These are phyloP conservation scores for Gelatoporia subvermispora DNA, from an alignment of 768 basidiomycete genomes.

Conservation along the genomic window DNA sequence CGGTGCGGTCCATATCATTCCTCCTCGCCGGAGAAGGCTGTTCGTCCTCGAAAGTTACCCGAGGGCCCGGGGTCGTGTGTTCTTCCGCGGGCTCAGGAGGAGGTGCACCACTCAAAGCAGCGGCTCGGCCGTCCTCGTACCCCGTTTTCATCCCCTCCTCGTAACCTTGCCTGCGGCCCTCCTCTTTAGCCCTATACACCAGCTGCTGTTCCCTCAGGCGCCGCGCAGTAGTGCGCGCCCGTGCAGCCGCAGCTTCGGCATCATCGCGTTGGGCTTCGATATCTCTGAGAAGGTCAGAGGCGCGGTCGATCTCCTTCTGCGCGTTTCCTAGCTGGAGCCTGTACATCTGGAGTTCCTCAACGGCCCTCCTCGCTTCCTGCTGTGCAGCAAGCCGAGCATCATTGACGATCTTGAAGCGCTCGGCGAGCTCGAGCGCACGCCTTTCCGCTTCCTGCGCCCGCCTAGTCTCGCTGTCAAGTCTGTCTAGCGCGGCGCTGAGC, in stretches of 20 bases:
- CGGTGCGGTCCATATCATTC: neutral
- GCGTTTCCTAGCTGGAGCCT: slow-evolving; percentile 42
- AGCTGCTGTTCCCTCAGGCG: slow-evolving; percentile 38
- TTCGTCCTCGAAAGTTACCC: slow-evolving; percentile 2
- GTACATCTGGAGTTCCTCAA: slow-evolving; percentile 42
- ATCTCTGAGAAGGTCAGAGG: slow-evolving; percentile 38
- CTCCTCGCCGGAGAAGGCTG: neutral
- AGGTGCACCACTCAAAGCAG: neutral
- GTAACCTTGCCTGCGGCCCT: slow-evolving; percentile 38
- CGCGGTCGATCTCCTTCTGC: slow-evolving; percentile 39
- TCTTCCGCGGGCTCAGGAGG: neutral
- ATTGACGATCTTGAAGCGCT: slow-evolving; percentile 35
- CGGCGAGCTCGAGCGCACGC: slow-evolving; percentile 42
- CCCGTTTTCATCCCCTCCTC: slow-evolving; percentile 32
- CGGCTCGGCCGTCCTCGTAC: slow-evolving; percentile 15
- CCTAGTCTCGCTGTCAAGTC: slow-evolving; percentile 35
- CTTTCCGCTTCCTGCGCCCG: slow-evolving; percentile 42
- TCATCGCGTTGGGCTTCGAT: slow-evolving; percentile 37
- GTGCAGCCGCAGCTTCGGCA: slow-evolving; percentile 42
- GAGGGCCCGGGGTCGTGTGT: neutral
- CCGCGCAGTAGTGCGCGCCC: slow-evolving; percentile 40
- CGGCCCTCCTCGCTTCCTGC: slow-evolving; percentile 31
- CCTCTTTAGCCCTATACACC: slow-evolving; percentile 37
- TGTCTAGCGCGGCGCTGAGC: slow-evolving; percentile 24
- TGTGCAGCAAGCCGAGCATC: slow-evolving; percentile 35